A percentile compares a stretch with the other conserved stretches of the same genome.
phyloP scores from a whole-genome alignment of 495 filamentous ascomycete genomes.

The Apodospora peruviana region DNA sequence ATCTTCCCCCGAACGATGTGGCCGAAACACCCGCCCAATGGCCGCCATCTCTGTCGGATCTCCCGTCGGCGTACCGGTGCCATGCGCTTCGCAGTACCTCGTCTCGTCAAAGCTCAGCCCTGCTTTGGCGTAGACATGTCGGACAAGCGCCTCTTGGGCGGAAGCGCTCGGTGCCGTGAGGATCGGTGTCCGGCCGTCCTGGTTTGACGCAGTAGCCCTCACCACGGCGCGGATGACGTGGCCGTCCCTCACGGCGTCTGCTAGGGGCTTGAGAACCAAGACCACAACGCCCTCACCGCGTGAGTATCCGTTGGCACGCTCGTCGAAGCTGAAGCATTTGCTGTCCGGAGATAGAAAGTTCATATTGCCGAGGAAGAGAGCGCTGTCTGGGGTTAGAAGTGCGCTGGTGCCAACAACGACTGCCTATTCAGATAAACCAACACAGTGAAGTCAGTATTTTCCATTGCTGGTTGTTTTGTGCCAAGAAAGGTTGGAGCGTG shows the following conservation, averaged over 20 bases:
- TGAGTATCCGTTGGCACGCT: constrained; percentile 54
- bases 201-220: constrained; percentile 44
- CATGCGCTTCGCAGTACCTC: constrained; percentile 40
- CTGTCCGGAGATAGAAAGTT: constrained; percentile 32
- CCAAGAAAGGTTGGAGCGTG: no score
- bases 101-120: constrained; percentile 37
- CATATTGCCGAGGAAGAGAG: constrained; percentile 19
- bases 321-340: constrained; percentile 52
- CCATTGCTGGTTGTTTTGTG: no score
- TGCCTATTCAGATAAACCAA: no score
- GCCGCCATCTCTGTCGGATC: constrained; percentile 52
- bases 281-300: constrained; percentile 53
- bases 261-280: constrained; percentile 48
- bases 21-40: constrained; percentile 33
- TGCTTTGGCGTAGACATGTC: constrained; percentile 39
- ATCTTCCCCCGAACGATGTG: constrained; percentile 16
- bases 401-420: constrained; percentile 47
- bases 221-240: constrained; percentile 56
- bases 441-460: no score
- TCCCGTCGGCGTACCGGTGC: constrained; percentile 47
- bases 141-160: constrained; percentile 47
- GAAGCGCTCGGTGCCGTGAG: constrained; percentile 45
- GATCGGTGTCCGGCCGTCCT: constrained; percentile 45
- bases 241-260: constrained; percentile 38
- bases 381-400: constrained; percentile 40